Evolutionary conservation across 2,329 filamentous ascomycete genomes (phyloP).

Genomic region (Aspergillus cejpii): DNA sequence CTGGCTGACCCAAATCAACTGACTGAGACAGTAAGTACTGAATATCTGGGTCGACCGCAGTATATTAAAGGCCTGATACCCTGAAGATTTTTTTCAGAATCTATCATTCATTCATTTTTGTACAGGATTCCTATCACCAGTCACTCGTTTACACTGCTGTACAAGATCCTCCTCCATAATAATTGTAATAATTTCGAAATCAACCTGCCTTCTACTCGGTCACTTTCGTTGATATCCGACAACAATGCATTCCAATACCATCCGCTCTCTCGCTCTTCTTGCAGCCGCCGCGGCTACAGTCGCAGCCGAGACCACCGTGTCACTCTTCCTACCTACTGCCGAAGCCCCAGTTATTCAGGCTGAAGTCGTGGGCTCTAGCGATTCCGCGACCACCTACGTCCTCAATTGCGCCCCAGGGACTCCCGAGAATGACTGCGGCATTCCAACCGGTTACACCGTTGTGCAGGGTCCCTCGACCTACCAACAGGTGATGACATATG

Average conservation of each 20-base stretch:
- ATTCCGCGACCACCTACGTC: slow-evolving; percentile 16
- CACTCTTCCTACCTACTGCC: slow-evolving; percentile 16
- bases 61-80: not conserved
- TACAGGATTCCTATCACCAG: not conserved
- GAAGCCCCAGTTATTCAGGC: not conserved
- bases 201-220: not conserved
- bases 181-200: not conserved
- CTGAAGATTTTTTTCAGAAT: not conserved
- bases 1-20: too few species aligned
- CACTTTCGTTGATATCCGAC: not conserved
- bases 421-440: slow-evolving; percentile 8
- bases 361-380: not conserved
- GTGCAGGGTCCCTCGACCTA: slow-evolving; percentile 9
- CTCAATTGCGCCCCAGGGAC: slow-evolving; percentile 11
- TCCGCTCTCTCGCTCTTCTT: not conserved
- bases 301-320: slow-evolving; percentile 17
- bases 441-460: slow-evolving; percentile 9
- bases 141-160: not conserved
- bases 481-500: not conserved
- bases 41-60: not conserved
- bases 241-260: not conserved
- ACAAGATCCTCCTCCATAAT: too few species aligned
- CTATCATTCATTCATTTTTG: too few species aligned
- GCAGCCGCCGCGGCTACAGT: not conserved
- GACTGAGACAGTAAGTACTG: too few species aligned